Evolutionary conservation across 257 asterid genomes (phyloP).

Genomic region (Fraxinus americana): DNA sequence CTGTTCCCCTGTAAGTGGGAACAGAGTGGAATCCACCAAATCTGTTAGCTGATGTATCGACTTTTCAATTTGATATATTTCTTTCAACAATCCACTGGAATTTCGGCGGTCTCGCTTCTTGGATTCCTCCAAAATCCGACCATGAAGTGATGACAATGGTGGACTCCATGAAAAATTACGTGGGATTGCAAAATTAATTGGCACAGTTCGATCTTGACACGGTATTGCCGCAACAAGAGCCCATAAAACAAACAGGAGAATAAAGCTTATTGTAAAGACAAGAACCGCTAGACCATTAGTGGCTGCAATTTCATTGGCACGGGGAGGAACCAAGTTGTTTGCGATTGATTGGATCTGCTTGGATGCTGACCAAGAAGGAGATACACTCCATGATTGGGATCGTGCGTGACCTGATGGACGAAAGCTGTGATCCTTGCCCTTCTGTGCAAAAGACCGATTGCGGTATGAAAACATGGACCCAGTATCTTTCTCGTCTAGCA

Average conservation of each 20-base stretch:
- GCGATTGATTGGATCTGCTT: conserved; percentile 88
- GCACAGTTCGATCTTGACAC: conserved; percentile 85
- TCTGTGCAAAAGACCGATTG: conserved; percentile 81
- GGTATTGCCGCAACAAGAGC: conserved; percentile 85
- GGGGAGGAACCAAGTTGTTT: conserved; percentile 64
- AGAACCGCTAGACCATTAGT: conserved; percentile 61
- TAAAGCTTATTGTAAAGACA: conserved; percentile 69
- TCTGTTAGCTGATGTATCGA: conserved; percentile 63
- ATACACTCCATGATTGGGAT: conserved; percentile 94
- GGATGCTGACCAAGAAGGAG: conserved; percentile 88
- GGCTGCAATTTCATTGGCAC: conserved; percentile 62
- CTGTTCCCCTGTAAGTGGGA: conserved; percentile 64
- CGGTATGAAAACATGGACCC: conserved; percentile 64
- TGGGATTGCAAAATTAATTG: conserved; percentile 58
- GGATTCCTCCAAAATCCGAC: conserved; percentile 61
- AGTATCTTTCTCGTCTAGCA: conserved; percentile 75
- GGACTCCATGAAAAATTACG: conserved; percentile 72
- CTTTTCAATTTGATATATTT: conserved; percentile 64
- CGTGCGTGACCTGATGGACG: conserved; percentile 68
- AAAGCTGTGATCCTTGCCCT: conserved; percentile 62
- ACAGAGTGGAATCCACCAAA: conserved; percentile 64
- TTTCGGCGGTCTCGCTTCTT: conserved; percentile 70
- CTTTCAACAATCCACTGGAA: conserved; percentile 68
- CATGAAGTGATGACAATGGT: conserved; percentile 59
- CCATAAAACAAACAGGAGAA: conserved; percentile 83